phyloP scores from a whole-genome alignment of 2,329 filamentous ascomycete species.

The Teratosphaeria nubilosa region DNA sequence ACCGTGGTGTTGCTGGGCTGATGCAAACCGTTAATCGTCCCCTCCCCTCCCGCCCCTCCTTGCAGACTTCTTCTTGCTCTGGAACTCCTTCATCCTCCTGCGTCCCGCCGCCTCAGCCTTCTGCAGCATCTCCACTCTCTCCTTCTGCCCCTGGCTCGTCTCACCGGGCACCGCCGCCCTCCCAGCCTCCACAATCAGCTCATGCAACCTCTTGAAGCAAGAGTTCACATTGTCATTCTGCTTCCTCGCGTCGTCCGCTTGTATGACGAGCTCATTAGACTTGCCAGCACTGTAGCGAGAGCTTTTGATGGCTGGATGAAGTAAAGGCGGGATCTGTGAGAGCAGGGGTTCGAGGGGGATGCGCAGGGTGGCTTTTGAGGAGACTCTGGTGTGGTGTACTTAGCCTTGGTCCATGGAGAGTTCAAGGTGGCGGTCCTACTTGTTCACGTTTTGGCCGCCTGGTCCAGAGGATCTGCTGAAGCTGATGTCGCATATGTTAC shows the following conservation, averaged over 20 bases:
- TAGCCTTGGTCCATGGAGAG: neutral
- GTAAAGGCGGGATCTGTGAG: slow-evolving; percentile 42
- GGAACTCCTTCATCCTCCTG: slow-evolving; percentile 49
- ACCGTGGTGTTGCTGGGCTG: too few species aligned
- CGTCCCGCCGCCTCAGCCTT: slow-evolving; percentile 48
- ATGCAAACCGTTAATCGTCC: slow-evolving; percentile 18
- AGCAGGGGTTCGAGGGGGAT: slow-evolving; percentile 44
- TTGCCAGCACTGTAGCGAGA: slow-evolving; percentile 48
- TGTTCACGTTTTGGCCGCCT: slow-evolving; percentile 60
- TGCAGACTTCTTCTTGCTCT: slow-evolving; percentile 52
- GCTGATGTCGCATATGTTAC: slow-evolving; percentile 46
- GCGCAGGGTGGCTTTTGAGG: slow-evolving; percentile 56
- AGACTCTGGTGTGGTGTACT: slow-evolving; percentile 40
- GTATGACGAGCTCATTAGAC: slow-evolving; percentile 47
- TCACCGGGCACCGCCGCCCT: slow-evolving; percentile 47
- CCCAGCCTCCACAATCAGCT: slow-evolving; percentile 44
- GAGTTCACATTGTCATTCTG: slow-evolving; percentile 49
- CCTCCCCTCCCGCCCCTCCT: slow-evolving; percentile 32
- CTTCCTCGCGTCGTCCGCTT: slow-evolving; percentile 54
- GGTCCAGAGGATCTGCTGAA: slow-evolving; percentile 57
- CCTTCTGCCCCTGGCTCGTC: slow-evolving; percentile 45
- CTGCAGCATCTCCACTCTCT: slow-evolving; percentile 47
- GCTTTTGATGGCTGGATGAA: slow-evolving; percentile 42
- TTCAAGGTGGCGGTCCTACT: slow-evolving; percentile 36
- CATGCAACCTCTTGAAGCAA: slow-evolving; percentile 49